Percentiles rank a stretch among this genome's conserved stretches.
Evolutionary conservation across 2,329 filamentous ascomycete species (phyloP).

Genomic region (Clathrospora elynae): DNA sequence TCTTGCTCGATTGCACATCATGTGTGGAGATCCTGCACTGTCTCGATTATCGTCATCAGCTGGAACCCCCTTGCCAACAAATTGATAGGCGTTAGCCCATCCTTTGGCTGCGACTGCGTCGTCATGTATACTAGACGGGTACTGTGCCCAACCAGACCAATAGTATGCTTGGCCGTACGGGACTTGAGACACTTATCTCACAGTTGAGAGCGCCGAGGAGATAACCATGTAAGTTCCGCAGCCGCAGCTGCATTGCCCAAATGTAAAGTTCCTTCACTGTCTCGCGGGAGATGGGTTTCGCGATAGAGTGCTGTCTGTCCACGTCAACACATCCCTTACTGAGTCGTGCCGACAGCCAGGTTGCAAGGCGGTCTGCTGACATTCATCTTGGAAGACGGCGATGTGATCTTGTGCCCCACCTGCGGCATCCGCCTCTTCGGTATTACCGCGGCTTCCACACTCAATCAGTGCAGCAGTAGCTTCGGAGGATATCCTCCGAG

Average conservation of each 20-base stretch:
- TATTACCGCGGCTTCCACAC: slow-evolving; percentile 18
- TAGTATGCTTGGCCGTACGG: too few relatives aligned
- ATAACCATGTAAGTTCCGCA: neutral
- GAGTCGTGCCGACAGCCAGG: slow-evolving; percentile 23
- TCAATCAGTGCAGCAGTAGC: slow-evolving; percentile 31
- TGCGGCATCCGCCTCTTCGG: slow-evolving; percentile 2
- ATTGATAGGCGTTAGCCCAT: too few relatives aligned
- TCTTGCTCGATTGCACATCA: too few relatives aligned
- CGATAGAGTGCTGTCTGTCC: slow-evolving; percentile 20
- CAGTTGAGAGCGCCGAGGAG: too few relatives aligned
- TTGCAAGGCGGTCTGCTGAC: slow-evolving; percentile 13
- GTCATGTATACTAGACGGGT: too few relatives aligned
- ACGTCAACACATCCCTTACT: slow-evolving; percentile 11
- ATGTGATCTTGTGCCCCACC: slow-evolving; percentile 3
- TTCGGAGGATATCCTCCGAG: slow-evolving; percentile 19
- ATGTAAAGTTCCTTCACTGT: slow-evolving; percentile 13
- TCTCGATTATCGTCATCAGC: too few relatives aligned
- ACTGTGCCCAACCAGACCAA: too few relatives aligned
- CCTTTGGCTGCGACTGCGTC: too few relatives aligned
- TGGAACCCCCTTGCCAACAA: too few relatives aligned
- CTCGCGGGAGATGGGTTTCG: too few relatives aligned
- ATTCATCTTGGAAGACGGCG: slow-evolving; percentile 1
- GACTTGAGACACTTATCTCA: too few relatives aligned
- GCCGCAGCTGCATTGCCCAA: neutral
- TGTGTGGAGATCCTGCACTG: too few relatives aligned